A percentile compares a stretch with the other conserved stretches of the same genome.
Conservation (phyloP, 2,329 filamentous ascomycete species). For the Metarhizium guizhouense region DNA sequence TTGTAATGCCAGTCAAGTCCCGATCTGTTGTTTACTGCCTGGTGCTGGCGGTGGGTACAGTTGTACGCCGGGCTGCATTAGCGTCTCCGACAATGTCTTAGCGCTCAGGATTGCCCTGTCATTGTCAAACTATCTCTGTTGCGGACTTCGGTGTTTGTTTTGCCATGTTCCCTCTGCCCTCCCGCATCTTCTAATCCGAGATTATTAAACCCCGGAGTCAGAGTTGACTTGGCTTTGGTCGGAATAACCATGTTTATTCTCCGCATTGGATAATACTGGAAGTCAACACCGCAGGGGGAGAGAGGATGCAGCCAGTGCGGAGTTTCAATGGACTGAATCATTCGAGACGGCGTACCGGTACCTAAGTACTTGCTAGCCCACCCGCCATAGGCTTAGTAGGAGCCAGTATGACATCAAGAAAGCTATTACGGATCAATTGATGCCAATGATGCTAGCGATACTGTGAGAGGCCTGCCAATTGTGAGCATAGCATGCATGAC, state of each 20-base stretch:
- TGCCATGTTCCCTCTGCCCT: not conserved
- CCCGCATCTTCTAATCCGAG: not conserved
- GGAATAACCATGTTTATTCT: too few species aligned
- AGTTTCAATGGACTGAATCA: not conserved
- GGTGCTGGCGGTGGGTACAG: not conserved
- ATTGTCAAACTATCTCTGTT: not conserved
- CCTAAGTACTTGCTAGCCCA: too few species aligned
- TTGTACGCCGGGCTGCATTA: not conserved
- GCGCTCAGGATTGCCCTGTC: not conserved
- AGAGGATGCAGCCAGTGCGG: not conserved
- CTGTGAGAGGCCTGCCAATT: too few species aligned
- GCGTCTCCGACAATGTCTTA: not conserved
- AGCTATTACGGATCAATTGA: not conserved
- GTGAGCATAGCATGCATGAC: too few species aligned
- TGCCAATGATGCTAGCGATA: too few species aligned
- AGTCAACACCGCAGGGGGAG: not conserved
- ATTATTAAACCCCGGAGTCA: too few species aligned
- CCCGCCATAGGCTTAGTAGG: not conserved
- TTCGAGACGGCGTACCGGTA: too few species aligned
- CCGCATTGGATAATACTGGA: too few species aligned
- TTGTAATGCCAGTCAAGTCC: too few species aligned
- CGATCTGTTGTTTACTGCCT: too few species aligned
- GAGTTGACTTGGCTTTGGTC: too few species aligned
- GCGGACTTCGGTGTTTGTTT: not conserved
- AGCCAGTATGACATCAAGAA: not conserved